Evolutionary conservation across 768 basidiomycete species (phyloP).

Genomic region (Pleurotus tuber-regium): DNA sequence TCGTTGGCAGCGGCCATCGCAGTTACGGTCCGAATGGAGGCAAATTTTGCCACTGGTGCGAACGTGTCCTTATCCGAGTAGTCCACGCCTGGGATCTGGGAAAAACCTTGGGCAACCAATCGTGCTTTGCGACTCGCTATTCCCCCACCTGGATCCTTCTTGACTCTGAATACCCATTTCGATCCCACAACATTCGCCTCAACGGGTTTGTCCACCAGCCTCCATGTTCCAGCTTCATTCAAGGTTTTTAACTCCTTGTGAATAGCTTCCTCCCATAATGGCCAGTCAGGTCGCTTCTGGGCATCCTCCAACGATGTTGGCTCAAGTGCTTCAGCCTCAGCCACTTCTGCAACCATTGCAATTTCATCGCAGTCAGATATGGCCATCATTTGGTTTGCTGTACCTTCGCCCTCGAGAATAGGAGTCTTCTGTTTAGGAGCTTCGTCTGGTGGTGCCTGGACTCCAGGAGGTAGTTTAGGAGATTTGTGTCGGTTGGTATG

Average conservation of each 20-base stretch:
- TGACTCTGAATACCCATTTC: slow-evolving; percentile 26
- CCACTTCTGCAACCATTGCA: slow-evolving; percentile 21
- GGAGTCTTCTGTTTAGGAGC: not conserved
- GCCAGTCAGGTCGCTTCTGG: slow-evolving; percentile 21
- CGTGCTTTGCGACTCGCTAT: slow-evolving; percentile 24
- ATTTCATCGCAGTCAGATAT: slow-evolving; percentile 20
- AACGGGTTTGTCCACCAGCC: slow-evolving; percentile 12
- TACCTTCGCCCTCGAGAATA: slow-evolving; percentile 14
- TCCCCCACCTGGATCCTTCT: slow-evolving; percentile 25
- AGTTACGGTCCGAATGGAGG: slow-evolving; percentile 20
- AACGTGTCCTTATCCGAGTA: slow-evolving; percentile 13
- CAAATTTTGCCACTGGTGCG: slow-evolving; percentile 12
- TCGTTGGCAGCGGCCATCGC: slow-evolving; percentile 18
- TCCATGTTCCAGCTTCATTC: slow-evolving; percentile 16
- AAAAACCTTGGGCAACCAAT: slow-evolving; percentile 21
- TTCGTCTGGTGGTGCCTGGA: not conserved
- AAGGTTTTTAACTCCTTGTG: slow-evolving; percentile 21
- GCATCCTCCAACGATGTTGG: slow-evolving; percentile 20
- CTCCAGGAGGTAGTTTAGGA: slow-evolving; percentile 9
- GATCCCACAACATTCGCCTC: slow-evolving; percentile 12
- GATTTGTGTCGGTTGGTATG: not conserved
- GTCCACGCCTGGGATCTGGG: slow-evolving; percentile 23
- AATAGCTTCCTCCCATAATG: slow-evolving; percentile 16
- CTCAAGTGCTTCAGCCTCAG: slow-evolving; percentile 25
- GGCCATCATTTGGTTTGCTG: slow-evolving; percentile 14